These are phyloP conservation scores for Phytophthora colocasiae DNA, from an alignment of 352 stramenopile genomes.

Conservation along the genomic window DNA sequence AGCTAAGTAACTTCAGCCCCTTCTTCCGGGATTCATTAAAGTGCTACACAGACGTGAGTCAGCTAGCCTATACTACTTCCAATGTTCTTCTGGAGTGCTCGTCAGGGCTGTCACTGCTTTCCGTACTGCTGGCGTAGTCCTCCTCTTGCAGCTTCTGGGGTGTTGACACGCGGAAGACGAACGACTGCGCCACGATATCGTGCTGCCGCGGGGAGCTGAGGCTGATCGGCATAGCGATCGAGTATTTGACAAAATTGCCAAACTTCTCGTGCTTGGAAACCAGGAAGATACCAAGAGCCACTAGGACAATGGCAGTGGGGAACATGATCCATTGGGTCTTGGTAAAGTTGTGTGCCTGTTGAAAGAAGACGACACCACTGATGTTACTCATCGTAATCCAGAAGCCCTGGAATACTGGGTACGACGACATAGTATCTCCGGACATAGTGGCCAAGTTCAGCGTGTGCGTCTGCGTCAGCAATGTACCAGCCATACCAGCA, in stretches of 20 bases:
- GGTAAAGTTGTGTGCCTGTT: slow-evolving; percentile 86
- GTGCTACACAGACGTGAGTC: slow-evolving; percentile 20
- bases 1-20: slow-evolving; percentile 28
- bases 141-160: slow-evolving; percentile 77
- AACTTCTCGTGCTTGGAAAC: slow-evolving; percentile 91
- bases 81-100: slow-evolving; percentile 42
- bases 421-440: slow-evolving; percentile 87
- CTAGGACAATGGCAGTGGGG: slow-evolving; percentile 71
- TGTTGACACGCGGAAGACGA: slow-evolving; percentile 86
- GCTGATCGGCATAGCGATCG: slow-evolving; percentile 88
- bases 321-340: slow-evolving; percentile 87
- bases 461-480: slow-evolving; percentile 88
- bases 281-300: slow-evolving; percentile 78
- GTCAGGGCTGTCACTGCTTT: slow-evolving; percentile 44
- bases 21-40: slow-evolving; percentile 47
- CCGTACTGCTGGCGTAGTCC: slow-evolving; percentile 60
- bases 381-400: slow-evolving; percentile 92
- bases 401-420: slow-evolving; percentile 89
- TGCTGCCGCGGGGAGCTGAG: slow-evolving; percentile 85
- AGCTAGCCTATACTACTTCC: slow-evolving; percentile 56
- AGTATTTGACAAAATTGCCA: slow-evolving; percentile 90
- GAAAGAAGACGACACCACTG: slow-evolving; percentile 88
- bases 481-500: slow-evolving; percentile 71
- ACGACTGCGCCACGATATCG: slow-evolving; percentile 90
- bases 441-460: slow-evolving; percentile 88